Evolutionary conservation across 352 stramenopile species (phyloP).

Genomic region (Pythium phragmitis): DNA sequence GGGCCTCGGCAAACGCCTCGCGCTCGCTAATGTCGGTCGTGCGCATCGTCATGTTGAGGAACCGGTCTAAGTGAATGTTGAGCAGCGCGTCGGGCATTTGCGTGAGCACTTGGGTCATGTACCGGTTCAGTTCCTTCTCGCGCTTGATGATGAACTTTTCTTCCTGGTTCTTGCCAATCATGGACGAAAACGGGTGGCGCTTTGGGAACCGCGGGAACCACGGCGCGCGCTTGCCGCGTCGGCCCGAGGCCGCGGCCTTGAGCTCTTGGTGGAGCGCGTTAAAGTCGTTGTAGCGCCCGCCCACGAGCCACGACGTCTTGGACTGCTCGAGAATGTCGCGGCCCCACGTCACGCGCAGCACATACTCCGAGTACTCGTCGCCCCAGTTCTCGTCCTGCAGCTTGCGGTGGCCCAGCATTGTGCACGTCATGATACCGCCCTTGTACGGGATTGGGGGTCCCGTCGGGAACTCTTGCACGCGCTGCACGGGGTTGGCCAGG

Average conservation of each 20-base stretch:
- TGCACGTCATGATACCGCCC: conserved; percentile 87
- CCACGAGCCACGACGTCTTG: conserved; percentile 87
- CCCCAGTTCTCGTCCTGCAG: conserved; percentile 89
- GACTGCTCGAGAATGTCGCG: conserved; percentile 88
- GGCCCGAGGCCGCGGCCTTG: conserved; percentile 79
- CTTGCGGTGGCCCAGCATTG: conserved; percentile 87
- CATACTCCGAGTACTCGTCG: conserved; percentile 90
- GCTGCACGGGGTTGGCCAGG: conserved; percentile 79
- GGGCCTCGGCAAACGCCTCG: conserved; percentile 84
- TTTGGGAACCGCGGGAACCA: conserved; percentile 91
- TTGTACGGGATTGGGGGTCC: conserved; percentile 90
- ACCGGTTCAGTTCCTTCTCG: conserved; percentile 90
- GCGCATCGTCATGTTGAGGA: conserved; percentile 86
- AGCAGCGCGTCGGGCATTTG: conserved; percentile 88
- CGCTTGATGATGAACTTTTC: conserved; percentile 91
- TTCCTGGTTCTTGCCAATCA: conserved; percentile 91
- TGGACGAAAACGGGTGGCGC: conserved; percentile 88
- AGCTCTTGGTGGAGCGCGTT: conserved; percentile 89
- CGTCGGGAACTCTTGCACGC: conserved; percentile 89
- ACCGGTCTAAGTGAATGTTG: conserved; percentile 89
- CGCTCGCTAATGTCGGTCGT: conserved; percentile 87
- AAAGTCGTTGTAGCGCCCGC: conserved; percentile 89
- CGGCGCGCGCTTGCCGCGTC: conserved; percentile 81
- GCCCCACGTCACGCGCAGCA: conserved; percentile 84
- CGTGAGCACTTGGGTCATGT: conserved; percentile 90